Evolutionary conservation across 768 basidiomycete genomes (phyloP).

Genomic region (Amanita brunnescens): DNA sequence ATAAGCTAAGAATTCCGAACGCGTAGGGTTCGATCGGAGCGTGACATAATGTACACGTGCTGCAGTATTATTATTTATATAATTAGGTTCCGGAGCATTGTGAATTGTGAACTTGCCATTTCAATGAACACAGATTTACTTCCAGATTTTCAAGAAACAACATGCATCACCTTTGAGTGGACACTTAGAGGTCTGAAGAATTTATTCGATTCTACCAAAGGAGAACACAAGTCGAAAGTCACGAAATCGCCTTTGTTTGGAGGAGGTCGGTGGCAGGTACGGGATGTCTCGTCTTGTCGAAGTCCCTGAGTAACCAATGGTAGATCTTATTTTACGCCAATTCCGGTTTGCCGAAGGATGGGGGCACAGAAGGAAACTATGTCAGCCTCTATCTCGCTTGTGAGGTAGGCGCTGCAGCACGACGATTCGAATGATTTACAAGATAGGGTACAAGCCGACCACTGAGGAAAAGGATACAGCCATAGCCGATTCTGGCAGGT

Average conservation of each 20-base stretch:
- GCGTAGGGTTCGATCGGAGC: too few species aligned
- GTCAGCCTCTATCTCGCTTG: conserved; percentile 77
- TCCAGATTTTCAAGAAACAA: conserved; percentile 36
- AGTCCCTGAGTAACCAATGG: background rate
- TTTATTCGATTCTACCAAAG: conserved; percentile 71
- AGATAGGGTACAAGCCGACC: conserved; percentile 47
- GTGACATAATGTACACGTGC: too few species aligned
- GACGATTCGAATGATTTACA: background rate
- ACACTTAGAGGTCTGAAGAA: conserved; percentile 58
- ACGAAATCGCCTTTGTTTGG: conserved; percentile 74
- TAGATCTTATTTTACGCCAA: conserved; percentile 83
- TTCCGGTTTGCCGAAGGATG: conserved; percentile 55
- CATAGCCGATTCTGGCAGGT: conserved; percentile 48
- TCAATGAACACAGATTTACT: conserved; percentile 24
- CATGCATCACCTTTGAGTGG: conserved; percentile 68
- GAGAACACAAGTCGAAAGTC: conserved; percentile 70
- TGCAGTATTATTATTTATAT: too few species aligned
- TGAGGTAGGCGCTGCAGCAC: conserved; percentile 41
- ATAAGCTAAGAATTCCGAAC: conserved; percentile 4
- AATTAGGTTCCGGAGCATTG: too few species aligned
- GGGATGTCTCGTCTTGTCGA: conserved; percentile 10
- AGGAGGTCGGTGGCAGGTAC: conserved; percentile 67
- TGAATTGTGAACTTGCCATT: background rate
- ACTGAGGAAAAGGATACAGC: conserved; percentile 64
- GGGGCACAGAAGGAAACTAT: conserved; percentile 40